Evolutionary conservation across 495 filamentous ascomycete species (phyloP).

Genomic region (Neurospora sp.): DNA sequence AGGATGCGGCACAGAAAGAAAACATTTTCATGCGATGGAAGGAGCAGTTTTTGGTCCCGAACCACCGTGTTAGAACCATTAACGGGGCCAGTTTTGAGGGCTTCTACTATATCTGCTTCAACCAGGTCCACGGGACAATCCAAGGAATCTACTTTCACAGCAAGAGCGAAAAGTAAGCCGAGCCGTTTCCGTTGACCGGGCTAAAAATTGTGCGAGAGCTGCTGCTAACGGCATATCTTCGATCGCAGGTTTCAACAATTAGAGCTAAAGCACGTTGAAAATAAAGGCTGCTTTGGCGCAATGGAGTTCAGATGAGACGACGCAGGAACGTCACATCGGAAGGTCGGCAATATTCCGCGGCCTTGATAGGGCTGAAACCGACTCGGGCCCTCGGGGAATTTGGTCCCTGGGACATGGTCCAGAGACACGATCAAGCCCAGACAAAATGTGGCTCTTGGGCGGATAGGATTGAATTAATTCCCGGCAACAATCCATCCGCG

Average conservation of each 20-base stretch:
- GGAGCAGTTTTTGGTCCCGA: conserved; percentile 94
- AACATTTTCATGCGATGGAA: conserved; percentile 99
- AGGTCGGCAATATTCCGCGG: not conserved
- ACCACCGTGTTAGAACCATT: conserved; percentile 83
- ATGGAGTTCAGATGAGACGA: conserved; percentile 79
- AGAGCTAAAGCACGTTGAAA: conserved; percentile 76
- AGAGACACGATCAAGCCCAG: not conserved
- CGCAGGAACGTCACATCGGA: not conserved
- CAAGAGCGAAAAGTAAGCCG: conserved; percentile 84
- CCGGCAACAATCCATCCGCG: not conserved
- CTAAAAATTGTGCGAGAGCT: not conserved
- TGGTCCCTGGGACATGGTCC: not conserved
- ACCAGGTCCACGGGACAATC: conserved; percentile 74
- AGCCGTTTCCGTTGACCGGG: conserved; percentile 20
- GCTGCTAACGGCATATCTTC: conserved; percentile 1
- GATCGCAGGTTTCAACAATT: conserved; percentile 73
- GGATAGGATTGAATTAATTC: not conserved
- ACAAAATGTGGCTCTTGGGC: not conserved
- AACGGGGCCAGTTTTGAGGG: conserved; percentile 94
- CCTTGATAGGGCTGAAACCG: not conserved
- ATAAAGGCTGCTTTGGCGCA: conserved; percentile 75
- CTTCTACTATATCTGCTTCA: conserved; percentile 99
- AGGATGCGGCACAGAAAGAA: conserved; percentile 73
- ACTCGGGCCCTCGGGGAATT: not conserved
- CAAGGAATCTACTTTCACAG: conserved; percentile 96